phyloP scores from a whole-genome alignment of 306 rosid genomes.

The Sophora flavescens region DNA sequence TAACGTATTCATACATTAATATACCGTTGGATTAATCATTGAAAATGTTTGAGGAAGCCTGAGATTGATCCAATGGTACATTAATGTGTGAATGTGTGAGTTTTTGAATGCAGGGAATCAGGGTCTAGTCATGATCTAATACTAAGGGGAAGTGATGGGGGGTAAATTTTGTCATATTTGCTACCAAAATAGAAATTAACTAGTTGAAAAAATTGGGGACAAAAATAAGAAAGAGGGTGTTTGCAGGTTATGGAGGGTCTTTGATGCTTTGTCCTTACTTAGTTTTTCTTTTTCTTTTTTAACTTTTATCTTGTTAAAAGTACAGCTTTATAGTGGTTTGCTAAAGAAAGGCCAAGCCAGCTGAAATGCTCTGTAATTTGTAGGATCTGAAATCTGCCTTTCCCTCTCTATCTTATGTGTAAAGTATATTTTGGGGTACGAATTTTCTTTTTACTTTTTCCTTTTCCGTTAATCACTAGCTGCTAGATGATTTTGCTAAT shows the following conservation, averaged over 20 bases:
- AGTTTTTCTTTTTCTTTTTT: background rate
- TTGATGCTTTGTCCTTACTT: slow-evolving; percentile 46
- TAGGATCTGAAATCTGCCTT: slow-evolving; percentile 55
- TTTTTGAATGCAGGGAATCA: no score
- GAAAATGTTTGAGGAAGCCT: no score
- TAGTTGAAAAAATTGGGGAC: slow-evolving; percentile 19
- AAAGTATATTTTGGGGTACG: slow-evolving; percentile 54
- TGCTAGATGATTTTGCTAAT: slow-evolving; percentile 26
- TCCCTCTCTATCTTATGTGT: slow-evolving; percentile 58
- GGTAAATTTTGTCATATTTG: slow-evolving; percentile 48
- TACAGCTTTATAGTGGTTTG: slow-evolving; percentile 47
- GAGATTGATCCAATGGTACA: no score
- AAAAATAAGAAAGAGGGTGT: slow-evolving; percentile 35
- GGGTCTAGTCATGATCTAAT: background rate
- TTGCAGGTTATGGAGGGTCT: slow-evolving; percentile 45
- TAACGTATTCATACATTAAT: no score
- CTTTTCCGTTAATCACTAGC: background rate
- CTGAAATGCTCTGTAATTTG: slow-evolving; percentile 51
- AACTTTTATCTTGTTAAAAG: slow-evolving; percentile 20
- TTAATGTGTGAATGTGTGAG: no score
- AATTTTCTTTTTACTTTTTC: slow-evolving; percentile 32
- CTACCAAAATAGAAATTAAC: slow-evolving; percentile 13
- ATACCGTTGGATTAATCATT: no score
- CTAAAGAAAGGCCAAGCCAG: slow-evolving; percentile 46
- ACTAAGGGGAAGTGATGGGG: slow-evolving; percentile 19